These are phyloP conservation scores for Colletotrichum sp. DNA, from an alignment of 2,329 filamentous ascomycete genomes.

Conservation along the genomic window DNA sequence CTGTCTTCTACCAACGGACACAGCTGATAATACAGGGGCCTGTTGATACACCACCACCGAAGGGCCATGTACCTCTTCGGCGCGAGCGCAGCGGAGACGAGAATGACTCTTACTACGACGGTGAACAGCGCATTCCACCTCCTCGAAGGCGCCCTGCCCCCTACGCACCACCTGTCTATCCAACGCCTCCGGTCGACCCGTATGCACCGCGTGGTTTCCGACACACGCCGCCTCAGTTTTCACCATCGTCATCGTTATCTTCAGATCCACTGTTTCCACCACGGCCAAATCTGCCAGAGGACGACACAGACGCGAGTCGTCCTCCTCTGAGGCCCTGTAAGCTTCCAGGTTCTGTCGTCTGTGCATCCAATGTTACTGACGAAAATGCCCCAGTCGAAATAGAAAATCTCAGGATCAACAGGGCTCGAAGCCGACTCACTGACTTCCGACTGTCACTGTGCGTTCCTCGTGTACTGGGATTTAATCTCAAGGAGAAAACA, in stretches of 20 bases:
- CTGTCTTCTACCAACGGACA: background rate
- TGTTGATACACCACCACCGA: slow-evolving; percentile 1
- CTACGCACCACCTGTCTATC: too few relatives aligned
- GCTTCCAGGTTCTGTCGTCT: background rate
- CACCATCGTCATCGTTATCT: background rate
- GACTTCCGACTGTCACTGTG: slow-evolving; percentile 22
- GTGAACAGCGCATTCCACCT: background rate
- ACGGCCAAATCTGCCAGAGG: background rate
- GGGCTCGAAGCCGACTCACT: background rate
- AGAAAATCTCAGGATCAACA: background rate
- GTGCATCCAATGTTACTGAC: background rate
- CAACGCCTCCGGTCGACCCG: background rate
- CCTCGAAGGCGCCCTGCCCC: background rate
- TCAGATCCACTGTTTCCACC: background rate
- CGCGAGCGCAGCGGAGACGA: background rate
- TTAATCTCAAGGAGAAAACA: slow-evolving; percentile 48
- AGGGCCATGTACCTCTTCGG: slow-evolving; percentile 1
- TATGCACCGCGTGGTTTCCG: background rate
- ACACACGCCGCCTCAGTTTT: background rate
- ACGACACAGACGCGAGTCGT: background rate
- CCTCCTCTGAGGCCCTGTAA: background rate
- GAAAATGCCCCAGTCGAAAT: background rate
- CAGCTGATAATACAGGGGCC: slow-evolving; percentile 22
- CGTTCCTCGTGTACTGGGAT: slow-evolving; percentile 40
- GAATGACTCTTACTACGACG: background rate